These are phyloP conservation scores for Helicocarpus griseus DNA, from an alignment of 2,329 filamentous ascomycete species.

Conservation along the genomic window DNA sequence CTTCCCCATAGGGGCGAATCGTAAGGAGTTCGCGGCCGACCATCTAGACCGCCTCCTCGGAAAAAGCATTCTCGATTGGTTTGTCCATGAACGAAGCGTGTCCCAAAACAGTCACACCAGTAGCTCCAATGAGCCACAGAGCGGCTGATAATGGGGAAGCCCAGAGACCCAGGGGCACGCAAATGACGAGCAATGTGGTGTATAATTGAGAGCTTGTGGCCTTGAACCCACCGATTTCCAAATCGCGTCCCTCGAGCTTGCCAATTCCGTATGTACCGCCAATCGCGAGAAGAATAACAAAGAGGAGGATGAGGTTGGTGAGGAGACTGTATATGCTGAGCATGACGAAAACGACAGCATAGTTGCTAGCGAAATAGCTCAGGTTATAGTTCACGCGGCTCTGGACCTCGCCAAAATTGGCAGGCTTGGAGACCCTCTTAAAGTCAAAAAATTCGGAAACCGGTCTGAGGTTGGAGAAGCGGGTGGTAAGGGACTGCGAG, in stretches of 20 bases:
- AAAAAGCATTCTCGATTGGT: conserved; percentile 99
- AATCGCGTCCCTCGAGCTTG: conserved; percentile 77
- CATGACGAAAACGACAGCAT: conserved; percentile 87
- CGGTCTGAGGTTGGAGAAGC: conserved; percentile 87
- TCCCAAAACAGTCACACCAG: conserved; percentile 84
- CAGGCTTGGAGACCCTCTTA: conserved; percentile 90
- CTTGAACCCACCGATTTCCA: conserved; percentile 72
- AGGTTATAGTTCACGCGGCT: conserved; percentile 95
- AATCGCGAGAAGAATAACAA: conserved; percentile 82
- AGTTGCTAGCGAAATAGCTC: conserved; percentile 96
- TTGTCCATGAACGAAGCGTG: conserved; percentile 96
- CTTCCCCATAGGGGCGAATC: conserved; percentile 95
- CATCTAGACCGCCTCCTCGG: conserved; percentile 99
- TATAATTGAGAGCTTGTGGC: conserved; percentile 90
- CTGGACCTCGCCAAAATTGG: conserved; percentile 82
- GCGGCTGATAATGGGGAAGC: conserved; percentile 76
- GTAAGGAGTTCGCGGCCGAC: conserved; percentile 98
- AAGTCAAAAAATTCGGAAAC: conserved; percentile 90
- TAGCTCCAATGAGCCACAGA: conserved; percentile 93
- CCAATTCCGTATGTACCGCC: conserved; percentile 86
- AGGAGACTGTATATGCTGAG: conserved; percentile 91
- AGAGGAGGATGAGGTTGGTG: conserved; percentile 76
- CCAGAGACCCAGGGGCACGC: conserved; percentile 74
- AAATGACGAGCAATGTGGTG: conserved; percentile 72
- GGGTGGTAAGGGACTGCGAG: conserved; percentile 64